Evolutionary conservation across 495 filamentous ascomycete genomes (phyloP).

Genomic region (Cudoniella acicularis): DNA sequence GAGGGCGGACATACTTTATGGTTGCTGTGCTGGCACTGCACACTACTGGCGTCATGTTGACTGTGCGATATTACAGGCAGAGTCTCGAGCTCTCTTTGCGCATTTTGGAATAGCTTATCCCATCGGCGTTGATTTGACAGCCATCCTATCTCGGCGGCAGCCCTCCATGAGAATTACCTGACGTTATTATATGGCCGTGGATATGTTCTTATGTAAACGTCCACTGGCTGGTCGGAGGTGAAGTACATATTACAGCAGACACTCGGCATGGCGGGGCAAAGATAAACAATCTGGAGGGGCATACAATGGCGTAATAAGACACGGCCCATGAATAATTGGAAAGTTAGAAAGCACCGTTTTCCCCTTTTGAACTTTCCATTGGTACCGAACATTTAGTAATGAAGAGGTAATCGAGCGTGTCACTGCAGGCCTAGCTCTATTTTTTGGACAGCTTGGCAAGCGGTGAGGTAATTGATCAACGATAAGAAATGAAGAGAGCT

Average conservation of each 20-base stretch:
- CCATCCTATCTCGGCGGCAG: constrained; percentile 12
- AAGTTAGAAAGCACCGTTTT: background rate
- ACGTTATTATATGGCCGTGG: background rate
- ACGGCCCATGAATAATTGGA: background rate
- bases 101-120: constrained; percentile 9
- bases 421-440: background rate
- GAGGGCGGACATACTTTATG: constrained; percentile 13
- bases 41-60: constrained; percentile 22
- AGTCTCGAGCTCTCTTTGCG: background rate
- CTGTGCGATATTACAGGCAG: constrained; percentile 20
- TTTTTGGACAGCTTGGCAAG: background rate
- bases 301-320: background rate
- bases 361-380: background rate
- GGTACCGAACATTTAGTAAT: constrained; percentile 18
- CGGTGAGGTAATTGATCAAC: constrained; percentile 17
- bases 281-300: constrained; percentile 13
- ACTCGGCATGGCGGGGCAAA: constrained; percentile 12
- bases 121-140: background rate
- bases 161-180: constrained; percentile 9
- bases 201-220: constrained; percentile 2
- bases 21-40: constrained; percentile 21
- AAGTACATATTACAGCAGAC: background rate
- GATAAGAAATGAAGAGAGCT: constrained; percentile 19
- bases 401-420: constrained; percentile 15
- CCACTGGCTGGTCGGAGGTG: background rate